Evolutionary conservation across 331 rosid species (phyloP).

Genomic region (Erythrophleum ivorense): DNA sequence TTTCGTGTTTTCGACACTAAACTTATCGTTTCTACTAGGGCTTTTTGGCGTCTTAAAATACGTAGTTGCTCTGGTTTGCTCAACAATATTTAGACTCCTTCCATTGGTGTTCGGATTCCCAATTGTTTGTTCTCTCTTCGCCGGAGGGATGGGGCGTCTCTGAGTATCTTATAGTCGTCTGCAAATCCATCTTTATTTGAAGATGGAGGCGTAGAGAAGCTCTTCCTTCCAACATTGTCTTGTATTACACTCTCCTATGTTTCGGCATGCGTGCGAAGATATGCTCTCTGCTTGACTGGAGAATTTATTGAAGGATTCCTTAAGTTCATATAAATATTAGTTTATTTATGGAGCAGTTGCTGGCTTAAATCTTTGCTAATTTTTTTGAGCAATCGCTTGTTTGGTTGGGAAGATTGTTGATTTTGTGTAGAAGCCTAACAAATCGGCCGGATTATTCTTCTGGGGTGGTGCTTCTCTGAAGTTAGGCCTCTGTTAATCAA

Average conservation of each 20-base stretch:
- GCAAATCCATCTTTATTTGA: conserved; percentile 54
- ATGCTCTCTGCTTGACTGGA: conserved; percentile 24
- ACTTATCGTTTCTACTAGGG: conserved; percentile 54
- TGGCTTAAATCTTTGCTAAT: not conserved
- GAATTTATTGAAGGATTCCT: conserved; percentile 9
- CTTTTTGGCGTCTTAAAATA: conserved; percentile 29
- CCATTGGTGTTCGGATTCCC: conserved; percentile 27
- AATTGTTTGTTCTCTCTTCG: not conserved
- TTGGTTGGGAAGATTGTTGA: conserved; percentile 10
- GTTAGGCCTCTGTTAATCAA: conserved; percentile 2
- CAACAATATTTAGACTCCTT: conserved; percentile 30
- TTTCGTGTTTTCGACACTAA: conserved; percentile 37
- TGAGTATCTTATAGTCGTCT: conserved; percentile 47
- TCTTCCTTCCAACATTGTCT: conserved; percentile 37
- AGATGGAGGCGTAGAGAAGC: conserved; percentile 59
- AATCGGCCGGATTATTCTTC: not conserved
- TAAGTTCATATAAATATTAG: not conserved
- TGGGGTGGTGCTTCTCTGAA: conserved; percentile 19
- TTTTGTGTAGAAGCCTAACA: conserved; percentile 21
- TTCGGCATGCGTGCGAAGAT: conserved; percentile 3
- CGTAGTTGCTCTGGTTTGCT: conserved; percentile 43
- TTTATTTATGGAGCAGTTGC: conserved; percentile 9
- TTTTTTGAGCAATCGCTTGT: conserved; percentile 2
- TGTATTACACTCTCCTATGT: conserved; percentile 1
- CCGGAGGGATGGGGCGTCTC: conserved; percentile 50